phyloP scores from a whole-genome alignment of 441 rosid species.

The Rhodomyrtus psidioides region DNA sequence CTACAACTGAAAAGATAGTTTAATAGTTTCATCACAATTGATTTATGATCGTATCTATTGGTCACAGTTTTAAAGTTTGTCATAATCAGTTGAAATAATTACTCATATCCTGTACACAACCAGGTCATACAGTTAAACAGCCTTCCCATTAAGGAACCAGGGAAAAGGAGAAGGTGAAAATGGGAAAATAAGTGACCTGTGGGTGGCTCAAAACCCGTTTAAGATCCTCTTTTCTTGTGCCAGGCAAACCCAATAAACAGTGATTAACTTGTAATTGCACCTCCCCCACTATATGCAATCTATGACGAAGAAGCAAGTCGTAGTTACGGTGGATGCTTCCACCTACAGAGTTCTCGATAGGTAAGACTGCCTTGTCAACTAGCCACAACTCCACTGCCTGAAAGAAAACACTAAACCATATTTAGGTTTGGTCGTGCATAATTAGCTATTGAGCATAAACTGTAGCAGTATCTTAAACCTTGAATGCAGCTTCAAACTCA shows the following conservation, averaged over 20 bases:
- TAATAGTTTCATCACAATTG: background rate
- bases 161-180: background rate
- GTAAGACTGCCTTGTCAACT: conserved; percentile 89
- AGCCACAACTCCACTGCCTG: conserved; percentile 97
- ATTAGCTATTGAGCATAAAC: background rate
- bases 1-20: background rate
- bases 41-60: background rate
- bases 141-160: background rate
- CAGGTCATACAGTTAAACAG: background rate
- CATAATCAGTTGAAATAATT: background rate
- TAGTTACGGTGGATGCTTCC: conserved; percentile 96
- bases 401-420: conserved; percentile 1
- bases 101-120: background rate
- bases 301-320: conserved; percentile 91
- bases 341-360: conserved; percentile 87
- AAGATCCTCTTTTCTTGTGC: conserved; percentile 56
- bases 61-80: background rate
- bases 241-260: conserved; percentile 81
- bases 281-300: conserved; percentile 93
- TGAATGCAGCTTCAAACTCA: conserved; percentile 75
- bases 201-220: conserved; percentile 86
- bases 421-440: background rate
- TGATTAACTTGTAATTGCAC: conserved; percentile 74
- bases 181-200: conserved; percentile 39
- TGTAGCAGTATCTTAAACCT: conserved; percentile 35